A percentile compares a stretch with the other conserved stretches of the same genome.
These are phyloP conservation scores for Thraustotheca clavata DNA, from an alignment of 352 stramenopile species.

Conservation along the genomic window DNA sequence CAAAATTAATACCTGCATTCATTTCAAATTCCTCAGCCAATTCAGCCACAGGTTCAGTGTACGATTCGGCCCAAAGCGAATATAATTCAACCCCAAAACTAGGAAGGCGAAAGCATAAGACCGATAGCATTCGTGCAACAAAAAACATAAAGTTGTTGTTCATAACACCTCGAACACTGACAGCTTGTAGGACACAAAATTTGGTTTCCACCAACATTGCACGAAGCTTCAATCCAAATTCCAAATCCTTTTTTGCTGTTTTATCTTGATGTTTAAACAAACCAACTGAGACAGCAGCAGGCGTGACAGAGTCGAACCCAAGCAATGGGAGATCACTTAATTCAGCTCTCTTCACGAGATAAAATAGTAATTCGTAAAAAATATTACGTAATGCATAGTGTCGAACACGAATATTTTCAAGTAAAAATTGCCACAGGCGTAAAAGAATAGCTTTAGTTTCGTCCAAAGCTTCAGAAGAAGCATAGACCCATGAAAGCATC, in stretches of 20 bases:
- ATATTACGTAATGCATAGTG: conserved; percentile 86
- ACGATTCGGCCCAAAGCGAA: conserved; percentile 81
- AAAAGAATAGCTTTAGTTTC: conserved; percentile 83
- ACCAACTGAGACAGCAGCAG: conserved; percentile 30
- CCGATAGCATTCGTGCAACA: conserved; percentile 77
- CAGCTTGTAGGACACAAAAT: conserved; percentile 80
- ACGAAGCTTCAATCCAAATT: conserved; percentile 77
- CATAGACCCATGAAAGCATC: conserved; percentile 86
- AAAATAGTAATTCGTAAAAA: conserved; percentile 85
- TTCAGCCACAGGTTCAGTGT: conserved; percentile 64
- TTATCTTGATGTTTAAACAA: conserved; percentile 63
- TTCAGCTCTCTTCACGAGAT: conserved; percentile 81
- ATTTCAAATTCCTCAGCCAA: conserved; percentile 71
- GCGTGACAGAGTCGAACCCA: conserved; percentile 68
- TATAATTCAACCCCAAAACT: conserved; percentile 85
- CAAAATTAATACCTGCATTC: conserved; percentile 31
- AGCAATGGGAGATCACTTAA: conserved; percentile 75
- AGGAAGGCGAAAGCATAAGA: conserved; percentile 76
- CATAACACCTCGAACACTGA: conserved; percentile 83
- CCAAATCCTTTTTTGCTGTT: conserved; percentile 68
- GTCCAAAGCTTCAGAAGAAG: conserved; percentile 66
- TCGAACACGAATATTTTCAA: conserved; percentile 86
- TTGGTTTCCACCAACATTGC: conserved; percentile 86
- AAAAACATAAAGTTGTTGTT: conserved; percentile 91
- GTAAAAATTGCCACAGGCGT: conserved; percentile 77